A percentile compares a stretch with the other conserved stretches of the same genome.
Evolutionary conservation across 2,329 filamentous ascomycete species (phyloP).

Genomic region (Cladophialophora yegresii): DNA sequence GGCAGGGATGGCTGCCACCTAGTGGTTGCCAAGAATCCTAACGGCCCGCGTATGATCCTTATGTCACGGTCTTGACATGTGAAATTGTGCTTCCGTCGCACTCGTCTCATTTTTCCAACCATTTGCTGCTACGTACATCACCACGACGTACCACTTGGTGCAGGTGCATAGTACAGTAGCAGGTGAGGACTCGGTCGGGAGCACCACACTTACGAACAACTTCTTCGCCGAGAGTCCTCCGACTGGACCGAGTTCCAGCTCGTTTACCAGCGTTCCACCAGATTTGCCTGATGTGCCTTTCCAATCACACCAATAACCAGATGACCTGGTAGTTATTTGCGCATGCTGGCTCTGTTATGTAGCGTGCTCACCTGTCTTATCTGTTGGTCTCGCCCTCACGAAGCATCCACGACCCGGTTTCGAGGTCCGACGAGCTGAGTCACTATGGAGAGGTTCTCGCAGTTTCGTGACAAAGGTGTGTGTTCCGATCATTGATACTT

Average conservation of each 20-base stretch:
- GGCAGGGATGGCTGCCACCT: background rate
- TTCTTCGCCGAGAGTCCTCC: background rate
- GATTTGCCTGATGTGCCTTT: conserved; percentile 9
- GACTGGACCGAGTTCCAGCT: background rate
- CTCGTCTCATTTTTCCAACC: background rate
- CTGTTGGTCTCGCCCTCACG: background rate
- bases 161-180: background rate
- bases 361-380: background rate
- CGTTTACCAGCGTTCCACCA: conserved; percentile 18
- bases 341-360: conserved; percentile 2
- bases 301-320: background rate
- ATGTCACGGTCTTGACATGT: background rate
- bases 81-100: background rate
- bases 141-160: background rate
- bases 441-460: conserved; percentile 89
- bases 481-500: conserved; percentile 10
- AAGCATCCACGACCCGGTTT: conserved; percentile 3
- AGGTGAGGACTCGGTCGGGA: background rate
- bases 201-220: background rate
- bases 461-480: conserved; percentile 84
- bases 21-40: background rate
- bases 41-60: background rate
- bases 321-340: conserved; percentile 6
- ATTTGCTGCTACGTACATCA: background rate
- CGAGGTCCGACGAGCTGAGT: conserved; percentile 5